Evolutionary conservation across 163 green algal species (phyloP).

Genomic region (Scenedesmus sp.): DNA sequence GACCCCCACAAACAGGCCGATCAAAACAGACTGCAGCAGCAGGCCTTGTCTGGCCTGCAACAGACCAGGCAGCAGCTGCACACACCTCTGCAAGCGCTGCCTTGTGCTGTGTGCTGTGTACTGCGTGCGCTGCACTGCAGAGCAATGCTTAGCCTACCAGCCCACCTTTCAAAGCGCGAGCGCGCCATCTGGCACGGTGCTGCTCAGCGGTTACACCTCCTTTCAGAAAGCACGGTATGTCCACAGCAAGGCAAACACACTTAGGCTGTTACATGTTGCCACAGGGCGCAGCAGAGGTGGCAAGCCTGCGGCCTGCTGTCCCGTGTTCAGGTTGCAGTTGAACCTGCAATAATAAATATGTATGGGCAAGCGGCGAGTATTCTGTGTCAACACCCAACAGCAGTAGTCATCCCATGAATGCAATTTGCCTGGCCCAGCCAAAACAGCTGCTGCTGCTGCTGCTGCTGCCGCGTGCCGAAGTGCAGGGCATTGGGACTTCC

Average conservation of each 20-base stretch:
- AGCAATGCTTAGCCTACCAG: slow-evolving; percentile 29
- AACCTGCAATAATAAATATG: too few species aligned
- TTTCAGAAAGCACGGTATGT: slow-evolving; percentile 25
- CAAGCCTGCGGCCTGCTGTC: too few species aligned
- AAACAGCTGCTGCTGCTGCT: not conserved
- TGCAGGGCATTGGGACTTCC: slow-evolving; percentile 41
- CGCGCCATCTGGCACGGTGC: slow-evolving; percentile 36
- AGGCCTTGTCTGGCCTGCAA: not conserved
- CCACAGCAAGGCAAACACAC: not conserved
- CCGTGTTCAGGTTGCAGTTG: too few species aligned
- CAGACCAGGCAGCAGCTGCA: slow-evolving; percentile 9
- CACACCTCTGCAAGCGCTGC: not conserved
- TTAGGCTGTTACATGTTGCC: not conserved
- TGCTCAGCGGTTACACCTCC: slow-evolving; percentile 19
- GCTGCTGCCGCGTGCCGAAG: not conserved
- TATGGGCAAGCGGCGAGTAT: too few species aligned
- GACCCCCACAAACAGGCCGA: too few species aligned
- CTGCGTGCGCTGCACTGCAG: not conserved
- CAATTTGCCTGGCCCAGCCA: not conserved
- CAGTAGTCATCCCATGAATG: too few species aligned
- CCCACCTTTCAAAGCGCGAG: slow-evolving; percentile 35
- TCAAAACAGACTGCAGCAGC: not conserved
- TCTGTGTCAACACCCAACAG: too few species aligned
- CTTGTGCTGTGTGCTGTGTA: not conserved
- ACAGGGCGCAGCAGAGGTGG: too few species aligned